Evolutionary conservation across 208 protist species (phyloP).

Genomic region (Acanthamoeba sp.): DNA sequence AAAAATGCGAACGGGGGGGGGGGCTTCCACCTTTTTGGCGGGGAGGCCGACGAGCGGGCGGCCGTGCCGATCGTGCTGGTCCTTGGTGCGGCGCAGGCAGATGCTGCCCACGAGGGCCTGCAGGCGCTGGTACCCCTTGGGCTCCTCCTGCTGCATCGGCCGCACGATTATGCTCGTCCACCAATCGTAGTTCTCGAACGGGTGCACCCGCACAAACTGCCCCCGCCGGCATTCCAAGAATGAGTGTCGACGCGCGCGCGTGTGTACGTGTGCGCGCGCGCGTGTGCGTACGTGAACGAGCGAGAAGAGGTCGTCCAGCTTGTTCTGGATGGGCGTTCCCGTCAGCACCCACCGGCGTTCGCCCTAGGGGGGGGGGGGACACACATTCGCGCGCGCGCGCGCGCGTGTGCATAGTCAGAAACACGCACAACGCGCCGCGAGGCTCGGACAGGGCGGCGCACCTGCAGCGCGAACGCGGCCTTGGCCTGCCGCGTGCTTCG

Average conservation of each 20-base stretch:
- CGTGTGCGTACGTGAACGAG: slow-evolving; percentile 86
- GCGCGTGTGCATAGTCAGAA: not conserved
- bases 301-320: slow-evolving; percentile 89
- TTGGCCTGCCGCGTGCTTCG: slow-evolving; percentile 79
- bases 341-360: not conserved
- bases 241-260: too few species aligned
- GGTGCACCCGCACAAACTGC: slow-evolving; percentile 45
- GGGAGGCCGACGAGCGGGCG: slow-evolving; percentile 48
- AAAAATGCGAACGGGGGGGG: not conserved
- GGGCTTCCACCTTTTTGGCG: slow-evolving; percentile 12
- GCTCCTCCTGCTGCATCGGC: slow-evolving; percentile 56
- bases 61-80: slow-evolving; percentile 18
- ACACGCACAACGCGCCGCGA: too few species aligned
- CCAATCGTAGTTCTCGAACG: slow-evolving; percentile 48
- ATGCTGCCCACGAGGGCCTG: slow-evolving; percentile 56
- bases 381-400: too few species aligned
- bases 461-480: slow-evolving; percentile 81
- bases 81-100: slow-evolving; percentile 53
- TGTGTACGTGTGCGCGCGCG: not conserved
- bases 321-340: slow-evolving; percentile 90
- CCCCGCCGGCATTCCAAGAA: too few species aligned
- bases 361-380: too few species aligned
- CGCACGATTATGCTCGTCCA: slow-evolving; percentile 47
- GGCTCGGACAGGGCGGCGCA: too few species aligned
- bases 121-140: slow-evolving; percentile 38